Evolutionary conservation across 202 grass and related monocot species (phyloP).

Genomic region (Schoenoplectus triqueter): DNA sequence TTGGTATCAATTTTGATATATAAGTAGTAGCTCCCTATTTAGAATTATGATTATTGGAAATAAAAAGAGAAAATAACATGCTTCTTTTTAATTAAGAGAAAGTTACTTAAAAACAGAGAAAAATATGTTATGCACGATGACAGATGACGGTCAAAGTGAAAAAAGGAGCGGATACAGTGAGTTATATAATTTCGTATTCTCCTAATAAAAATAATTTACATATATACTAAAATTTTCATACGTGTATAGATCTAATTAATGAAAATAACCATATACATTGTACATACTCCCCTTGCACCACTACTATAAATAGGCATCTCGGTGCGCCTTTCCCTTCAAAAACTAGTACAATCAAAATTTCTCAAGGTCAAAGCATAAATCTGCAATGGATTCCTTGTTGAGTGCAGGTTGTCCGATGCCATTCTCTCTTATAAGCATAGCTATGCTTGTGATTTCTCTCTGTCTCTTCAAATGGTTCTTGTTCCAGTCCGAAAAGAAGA

Average conservation of each 20-base stretch:
- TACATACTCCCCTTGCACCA: background rate
- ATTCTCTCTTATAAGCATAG: constrained; percentile 1
- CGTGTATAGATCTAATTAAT: too few species aligned
- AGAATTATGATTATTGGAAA: background rate
- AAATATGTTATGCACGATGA: too few species aligned
- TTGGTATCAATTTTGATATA: background rate
- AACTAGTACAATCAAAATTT: background rate
- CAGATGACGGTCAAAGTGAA: too few species aligned
- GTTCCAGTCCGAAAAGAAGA: constrained; percentile 12
- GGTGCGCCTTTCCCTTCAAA: background rate
- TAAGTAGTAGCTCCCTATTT: background rate
- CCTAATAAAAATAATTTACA: too few species aligned
- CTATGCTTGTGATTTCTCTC: constrained; percentile 4
- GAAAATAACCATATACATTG: too few species aligned
- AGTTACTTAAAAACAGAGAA: too few species aligned
- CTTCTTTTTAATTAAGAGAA: background rate
- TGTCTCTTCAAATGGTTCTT: background rate
- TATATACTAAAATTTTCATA: too few species aligned
- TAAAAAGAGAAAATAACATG: background rate
- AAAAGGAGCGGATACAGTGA: too few species aligned
- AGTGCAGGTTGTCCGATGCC: background rate
- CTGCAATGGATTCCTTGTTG: background rate
- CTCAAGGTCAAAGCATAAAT: background rate
- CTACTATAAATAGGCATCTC: constrained; percentile 3
- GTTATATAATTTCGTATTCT: too few species aligned